Percentiles rank a stretch among this genome's conserved stretches.
Conservation (phyloP, 2,329 filamentous ascomycete species). For the Chaetomium olivaceum region DNA sequence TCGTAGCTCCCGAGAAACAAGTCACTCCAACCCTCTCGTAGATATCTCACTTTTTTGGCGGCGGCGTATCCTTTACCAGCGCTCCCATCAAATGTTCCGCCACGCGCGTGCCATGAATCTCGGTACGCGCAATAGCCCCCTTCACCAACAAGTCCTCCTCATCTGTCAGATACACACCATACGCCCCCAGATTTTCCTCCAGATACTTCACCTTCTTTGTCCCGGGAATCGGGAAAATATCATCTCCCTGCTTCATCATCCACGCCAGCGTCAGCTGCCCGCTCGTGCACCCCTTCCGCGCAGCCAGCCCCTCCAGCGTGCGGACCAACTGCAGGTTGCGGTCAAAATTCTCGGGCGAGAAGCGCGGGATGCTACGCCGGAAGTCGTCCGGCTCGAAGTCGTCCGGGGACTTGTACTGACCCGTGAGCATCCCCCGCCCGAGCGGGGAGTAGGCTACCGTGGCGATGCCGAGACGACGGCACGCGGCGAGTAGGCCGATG, state of each 20-base stretch:
- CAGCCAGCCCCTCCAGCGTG: conserved; percentile 34
- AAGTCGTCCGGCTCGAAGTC: conserved; percentile 42
- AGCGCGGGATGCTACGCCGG: conserved; percentile 43
- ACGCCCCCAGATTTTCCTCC: conserved; percentile 58
- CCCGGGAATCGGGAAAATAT: conserved; percentile 56
- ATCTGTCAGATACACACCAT: conserved; percentile 51
- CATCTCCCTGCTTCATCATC: conserved; percentile 53
- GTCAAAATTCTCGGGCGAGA: conserved; percentile 49
- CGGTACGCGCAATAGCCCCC: conserved; percentile 48
- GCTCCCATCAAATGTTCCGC: conserved; percentile 25
- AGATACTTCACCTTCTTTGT: conserved; percentile 34
- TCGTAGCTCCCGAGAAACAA: not conserved
- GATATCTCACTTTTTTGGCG: not conserved
- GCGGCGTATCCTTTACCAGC: conserved; percentile 23
- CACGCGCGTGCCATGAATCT: conserved; percentile 52
- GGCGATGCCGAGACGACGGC: conserved; percentile 49
- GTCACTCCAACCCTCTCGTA: not conserved
- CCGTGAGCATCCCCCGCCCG: conserved; percentile 47
- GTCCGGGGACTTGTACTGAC: conserved; percentile 40
- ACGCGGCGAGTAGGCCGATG: conserved; percentile 35
- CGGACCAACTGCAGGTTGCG: conserved; percentile 46
- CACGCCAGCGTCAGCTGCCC: conserved; percentile 59
- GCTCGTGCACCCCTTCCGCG: conserved; percentile 44
- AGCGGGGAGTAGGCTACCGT: conserved; percentile 47
- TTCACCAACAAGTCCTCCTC: conserved; percentile 55